Evolutionary conservation across 2,329 filamentous ascomycete genomes (phyloP), one percentile per base, ranked within the genome.

Genomic region (Hypoxylon sp.): DNA sequence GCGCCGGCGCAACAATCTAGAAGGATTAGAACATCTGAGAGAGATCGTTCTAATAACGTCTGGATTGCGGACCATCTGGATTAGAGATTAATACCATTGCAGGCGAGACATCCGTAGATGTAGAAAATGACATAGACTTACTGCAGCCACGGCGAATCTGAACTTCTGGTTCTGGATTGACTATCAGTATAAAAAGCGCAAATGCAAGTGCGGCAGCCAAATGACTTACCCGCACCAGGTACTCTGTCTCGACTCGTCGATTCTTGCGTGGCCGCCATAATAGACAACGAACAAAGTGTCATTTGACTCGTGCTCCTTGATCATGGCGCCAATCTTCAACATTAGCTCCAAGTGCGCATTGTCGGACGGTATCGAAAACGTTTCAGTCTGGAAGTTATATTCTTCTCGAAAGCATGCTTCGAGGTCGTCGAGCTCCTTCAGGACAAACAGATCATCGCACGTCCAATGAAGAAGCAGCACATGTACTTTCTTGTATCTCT

Each of bases 1-100:
- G 86, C 86, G 11, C 85, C 85, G 5, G 86, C 85, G 70, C 86
- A 88, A 69, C 86, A 88, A 71, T 88, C 86, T 12, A 88, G 75
- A 0, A 88, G 78, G 56, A 88, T 87, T 51, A 88, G 76, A 14
- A 85, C 83, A 73, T 88, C 85, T 0, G 85, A 87, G 11, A 81
- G 76, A 9, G 85, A 87, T 46, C 85, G 78, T 72, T 88, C 86
- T 7, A 88, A 75, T 2, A 87, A 77, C 0, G 85, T 87, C 71
- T 88, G 86, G 38, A 88, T 87, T 11, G 86, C 85, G 16, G 85
- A 87, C 85, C 85, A 87, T 71, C 82, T 83, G 18, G 49, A 54
- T 3, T 3, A 45, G 54, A 24, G 59, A 48, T 66, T 33, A 65
- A 55, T 32, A 59, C 49, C 16, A 38, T 51, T 26, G 48, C 52